phyloP scores from a whole-genome alignment of 108 stramenopile species.

The Seminavis robusta region DNA sequence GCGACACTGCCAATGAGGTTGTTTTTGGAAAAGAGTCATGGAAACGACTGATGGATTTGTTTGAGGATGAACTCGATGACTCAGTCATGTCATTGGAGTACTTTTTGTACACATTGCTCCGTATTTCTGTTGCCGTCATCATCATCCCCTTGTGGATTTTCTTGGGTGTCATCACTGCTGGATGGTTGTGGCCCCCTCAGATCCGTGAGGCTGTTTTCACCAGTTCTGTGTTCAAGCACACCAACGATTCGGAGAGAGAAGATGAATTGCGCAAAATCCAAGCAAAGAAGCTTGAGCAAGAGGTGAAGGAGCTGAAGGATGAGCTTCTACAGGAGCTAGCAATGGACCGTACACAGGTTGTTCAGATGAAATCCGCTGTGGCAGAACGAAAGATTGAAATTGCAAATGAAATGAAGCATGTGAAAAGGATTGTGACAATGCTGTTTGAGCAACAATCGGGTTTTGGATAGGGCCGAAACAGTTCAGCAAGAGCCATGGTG shows the following conservation, averaged over 20 bases:
- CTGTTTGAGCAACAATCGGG: conserved; percentile 55
- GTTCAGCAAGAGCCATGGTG: too few species aligned
- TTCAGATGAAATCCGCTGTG: conserved; percentile 42
- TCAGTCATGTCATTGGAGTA: conserved; percentile 37
- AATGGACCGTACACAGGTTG: conserved; percentile 41
- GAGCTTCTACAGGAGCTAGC: conserved; percentile 42
- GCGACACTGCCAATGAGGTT: neutral
- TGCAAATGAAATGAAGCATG: conserved; percentile 54
- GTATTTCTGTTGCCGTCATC: conserved; percentile 40
- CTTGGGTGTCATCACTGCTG: conserved; percentile 54
- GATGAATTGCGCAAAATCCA: conserved; percentile 45
- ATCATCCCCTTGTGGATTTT: conserved; percentile 69
- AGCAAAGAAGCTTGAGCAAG: conserved; percentile 30
- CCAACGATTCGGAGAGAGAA: conserved; percentile 44
- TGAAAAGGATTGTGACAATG: conserved; percentile 61
- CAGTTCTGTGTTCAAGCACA: conserved; percentile 33
- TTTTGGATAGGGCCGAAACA: too few species aligned
- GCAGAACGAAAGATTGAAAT: conserved; percentile 56
- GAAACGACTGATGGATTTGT: conserved; percentile 45
- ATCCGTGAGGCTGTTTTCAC: conserved; percentile 54
- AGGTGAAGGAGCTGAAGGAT: conserved; percentile 27
- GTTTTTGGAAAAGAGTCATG: conserved; percentile 43
- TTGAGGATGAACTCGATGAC: conserved; percentile 54
- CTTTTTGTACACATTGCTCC: conserved; percentile 25
- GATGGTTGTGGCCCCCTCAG: conserved; percentile 83